Evolutionary conservation across 2,329 filamentous ascomycete genomes (phyloP).

Genomic region (Helicocarpus griseus): DNA sequence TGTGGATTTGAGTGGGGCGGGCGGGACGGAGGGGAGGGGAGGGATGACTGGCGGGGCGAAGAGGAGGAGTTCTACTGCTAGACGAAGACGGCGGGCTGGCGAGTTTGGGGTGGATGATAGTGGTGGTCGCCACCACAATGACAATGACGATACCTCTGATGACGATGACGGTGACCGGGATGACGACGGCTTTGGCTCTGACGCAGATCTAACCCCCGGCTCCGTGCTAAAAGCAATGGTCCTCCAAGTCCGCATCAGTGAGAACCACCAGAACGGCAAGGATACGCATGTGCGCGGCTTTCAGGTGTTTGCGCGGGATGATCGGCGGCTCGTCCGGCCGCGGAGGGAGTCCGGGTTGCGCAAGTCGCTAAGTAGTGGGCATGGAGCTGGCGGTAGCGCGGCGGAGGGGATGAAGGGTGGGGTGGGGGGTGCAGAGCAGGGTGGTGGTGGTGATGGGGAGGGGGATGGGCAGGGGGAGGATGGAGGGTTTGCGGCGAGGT

Average conservation of each 20-base stretch:
- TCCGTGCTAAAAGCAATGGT: conserved; percentile 80
- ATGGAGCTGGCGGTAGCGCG: not conserved
- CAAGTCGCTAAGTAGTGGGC: conserved; percentile 19
- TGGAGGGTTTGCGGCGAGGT: conserved; percentile 18
- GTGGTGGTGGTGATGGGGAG: conserved; percentile 11
- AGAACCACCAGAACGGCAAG: conserved; percentile 98
- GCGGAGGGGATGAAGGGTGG: conserved; percentile 12
- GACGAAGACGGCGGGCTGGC: not conserved
- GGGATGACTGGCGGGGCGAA: conserved; percentile 5
- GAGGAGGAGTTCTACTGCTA: not conserved
- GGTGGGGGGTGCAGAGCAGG: conserved; percentile 6
- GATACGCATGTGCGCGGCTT: conserved; percentile 94
- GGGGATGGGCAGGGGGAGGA: conserved; percentile 16
- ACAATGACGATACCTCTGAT: conserved; percentile 6
- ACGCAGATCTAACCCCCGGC: conserved; percentile 41
- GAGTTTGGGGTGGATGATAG: not conserved
- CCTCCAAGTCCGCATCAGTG: conserved; percentile 78
- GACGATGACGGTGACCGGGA: conserved; percentile 10
- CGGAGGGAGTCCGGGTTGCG: conserved; percentile 22
- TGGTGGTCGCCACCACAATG: conserved; percentile 4
- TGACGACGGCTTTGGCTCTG: conserved; percentile 15
- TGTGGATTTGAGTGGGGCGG: conserved; percentile 59
- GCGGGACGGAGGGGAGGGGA: conserved; percentile 24
- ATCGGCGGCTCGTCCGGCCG: conserved; percentile 22
- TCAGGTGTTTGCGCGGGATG: conserved; percentile 62